A percentile compares a stretch with the other conserved stretches of the same genome.
These are phyloP conservation scores for Juncus effusus DNA, from an alignment of 176 grass and related monocot genomes.

Conservation along the genomic window DNA sequence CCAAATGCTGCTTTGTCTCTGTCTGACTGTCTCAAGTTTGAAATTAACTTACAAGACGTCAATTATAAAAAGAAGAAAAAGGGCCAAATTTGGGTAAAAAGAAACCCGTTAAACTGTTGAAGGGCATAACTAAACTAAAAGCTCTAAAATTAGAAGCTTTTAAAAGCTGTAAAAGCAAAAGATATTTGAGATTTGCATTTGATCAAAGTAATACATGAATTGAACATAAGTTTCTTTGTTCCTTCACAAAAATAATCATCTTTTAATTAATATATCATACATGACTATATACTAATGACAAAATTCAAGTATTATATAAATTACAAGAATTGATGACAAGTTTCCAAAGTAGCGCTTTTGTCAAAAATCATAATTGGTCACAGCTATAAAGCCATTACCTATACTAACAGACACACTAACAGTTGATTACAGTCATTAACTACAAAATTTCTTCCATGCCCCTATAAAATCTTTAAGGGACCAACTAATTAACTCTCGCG, in stretches of 20 bases:
- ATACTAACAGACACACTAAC: conserved; percentile 8
- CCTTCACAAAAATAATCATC: neutral
- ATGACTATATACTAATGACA: neutral
- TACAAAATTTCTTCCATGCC: neutral
- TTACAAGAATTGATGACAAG: conserved; percentile 3
- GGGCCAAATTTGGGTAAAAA: neutral
- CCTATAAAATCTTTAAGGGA: neutral
- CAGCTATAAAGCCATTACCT: neutral
- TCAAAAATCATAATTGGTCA: conserved; percentile 7
- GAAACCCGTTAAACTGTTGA: neutral
- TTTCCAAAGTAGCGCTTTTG: conserved; percentile 22
- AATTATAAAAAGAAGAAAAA: neutral
- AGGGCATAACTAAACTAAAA: neutral
- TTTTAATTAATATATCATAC: no score
- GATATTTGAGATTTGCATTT: conserved; percentile 6
- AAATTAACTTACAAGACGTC: no score
- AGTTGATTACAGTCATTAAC: conserved; percentile 11
- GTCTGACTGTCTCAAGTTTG: no score
- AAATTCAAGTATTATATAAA: conserved; percentile 15
- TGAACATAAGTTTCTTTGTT: conserved; percentile 12
- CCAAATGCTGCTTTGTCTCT: no score
- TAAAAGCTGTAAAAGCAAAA: conserved; percentile 25
- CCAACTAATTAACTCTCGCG: no score
- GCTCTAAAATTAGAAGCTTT: neutral
- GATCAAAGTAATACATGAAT: neutral